Base-by-base conservation (phyloP, 352 stramenopile genomes). In the Saprolegnia parasitica region DNA sequence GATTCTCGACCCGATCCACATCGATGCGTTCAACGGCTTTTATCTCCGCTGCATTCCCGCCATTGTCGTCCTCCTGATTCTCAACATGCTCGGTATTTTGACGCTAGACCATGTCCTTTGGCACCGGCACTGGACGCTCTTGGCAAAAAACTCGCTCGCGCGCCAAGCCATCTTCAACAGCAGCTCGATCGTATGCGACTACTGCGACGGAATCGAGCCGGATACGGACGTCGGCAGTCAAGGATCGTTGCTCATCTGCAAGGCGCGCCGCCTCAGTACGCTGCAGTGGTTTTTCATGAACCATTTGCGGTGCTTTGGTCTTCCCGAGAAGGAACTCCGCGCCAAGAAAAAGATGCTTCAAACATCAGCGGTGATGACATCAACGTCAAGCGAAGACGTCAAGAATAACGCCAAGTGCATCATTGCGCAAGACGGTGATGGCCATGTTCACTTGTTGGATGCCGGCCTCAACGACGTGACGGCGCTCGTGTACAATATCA, bases 241-340 rank as follows among this genome's bases (percentile, higher is more conserved):
- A 4, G 50, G 32, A 0, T 11, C 46, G 5, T 16, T 70, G 13
- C 4, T 70, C 3, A 6, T 55, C 1, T 61, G 42, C 21, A 61
- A 61, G 10, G 63, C 47, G 13, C 63, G 63, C 10, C 26, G 63
- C 0, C 46, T 70, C 29, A 63, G 63, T n/a, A 70, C 63, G 1
- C 21, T 70, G 18, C 63, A 70, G n/a, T 70, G 63, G 63, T 70
- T 49, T 61, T 70, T 70, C 4, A 60, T 61, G 46, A 63, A 42
- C 49, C 63, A 70, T 13, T 26, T 57, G 4, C 8, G 40, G 6
- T 70, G 50, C 42, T 67, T 67, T 67, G 61, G 39, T 0, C n/a
- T 67, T 3, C 61, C 40, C 15, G 61, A 67, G 32, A 67, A 67
- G 26, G 61, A 67, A 49, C 26, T 70, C 20, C 29, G 16, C n/a